Evolutionary conservation across 164 flowering plant genomes (phyloP).

Genomic region (grape (Vitis vinifera)): DNA sequence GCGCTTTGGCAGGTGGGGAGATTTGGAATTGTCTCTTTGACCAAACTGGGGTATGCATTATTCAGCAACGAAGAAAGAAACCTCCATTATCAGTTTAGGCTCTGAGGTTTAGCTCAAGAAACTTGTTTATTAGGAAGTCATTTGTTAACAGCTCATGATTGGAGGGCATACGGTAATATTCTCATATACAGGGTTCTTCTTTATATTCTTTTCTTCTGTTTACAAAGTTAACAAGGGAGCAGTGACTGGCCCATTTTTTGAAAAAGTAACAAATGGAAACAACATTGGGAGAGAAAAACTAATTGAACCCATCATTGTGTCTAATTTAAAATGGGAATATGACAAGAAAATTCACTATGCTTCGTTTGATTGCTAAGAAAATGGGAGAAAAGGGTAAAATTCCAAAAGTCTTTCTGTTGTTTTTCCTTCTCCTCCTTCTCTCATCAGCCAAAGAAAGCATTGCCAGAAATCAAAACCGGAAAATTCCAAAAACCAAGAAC

Average conservation of each 20-base stretch:
- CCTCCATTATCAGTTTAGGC: neutral
- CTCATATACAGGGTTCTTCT: too few relatives aligned
- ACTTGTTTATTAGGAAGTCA: too few relatives aligned
- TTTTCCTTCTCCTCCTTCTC: neutral
- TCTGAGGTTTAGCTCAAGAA: too few relatives aligned
- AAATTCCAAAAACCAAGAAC: too few relatives aligned
- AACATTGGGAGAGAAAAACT: neutral
- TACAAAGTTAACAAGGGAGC: too few relatives aligned
- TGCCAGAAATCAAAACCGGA: too few relatives aligned
- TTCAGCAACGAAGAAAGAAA: slow-evolving; percentile 1
- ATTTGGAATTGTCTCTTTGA: slow-evolving; percentile 17
- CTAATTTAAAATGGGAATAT: neutral
- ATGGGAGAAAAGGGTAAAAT: neutral
- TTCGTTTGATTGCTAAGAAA: neutral
- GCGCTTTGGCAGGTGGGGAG: slow-evolving; percentile 3
- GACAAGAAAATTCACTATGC: neutral
- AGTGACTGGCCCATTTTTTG: too few relatives aligned
- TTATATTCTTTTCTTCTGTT: too few relatives aligned
- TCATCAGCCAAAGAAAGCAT: neutral
- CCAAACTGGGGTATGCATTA: neutral
- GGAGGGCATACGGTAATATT: too few relatives aligned
- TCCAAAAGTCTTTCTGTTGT: neutral
- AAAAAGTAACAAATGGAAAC: neutral
- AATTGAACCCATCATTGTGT: neutral
- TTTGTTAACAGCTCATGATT: too few relatives aligned